Evolutionary conservation across 768 basidiomycete species (phyloP).

Genomic region (Tricholoma terreum): DNA sequence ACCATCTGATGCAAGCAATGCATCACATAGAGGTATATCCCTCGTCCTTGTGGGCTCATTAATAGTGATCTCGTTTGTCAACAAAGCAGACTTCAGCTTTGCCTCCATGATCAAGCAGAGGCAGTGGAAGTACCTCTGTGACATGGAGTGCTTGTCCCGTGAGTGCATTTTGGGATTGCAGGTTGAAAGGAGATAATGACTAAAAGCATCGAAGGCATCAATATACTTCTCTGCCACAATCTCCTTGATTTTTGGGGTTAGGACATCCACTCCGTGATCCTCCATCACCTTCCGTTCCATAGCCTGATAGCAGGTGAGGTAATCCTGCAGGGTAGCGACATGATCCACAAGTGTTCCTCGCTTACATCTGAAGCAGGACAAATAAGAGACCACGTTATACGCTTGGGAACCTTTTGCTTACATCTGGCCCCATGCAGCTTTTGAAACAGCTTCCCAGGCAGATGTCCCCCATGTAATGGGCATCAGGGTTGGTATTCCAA

Average conservation of each 20-base stretch:
- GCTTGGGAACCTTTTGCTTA: background rate
- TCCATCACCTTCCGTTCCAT: background rate
- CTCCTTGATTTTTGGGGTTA: background rate
- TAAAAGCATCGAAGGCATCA: background rate
- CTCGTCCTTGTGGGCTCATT: no score
- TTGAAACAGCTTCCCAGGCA: background rate
- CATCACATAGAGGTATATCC: no score
- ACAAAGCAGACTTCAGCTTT: no score
- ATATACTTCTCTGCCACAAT: background rate
- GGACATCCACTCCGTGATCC: background rate
- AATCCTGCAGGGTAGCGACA: background rate
- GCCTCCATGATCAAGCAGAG: no score
- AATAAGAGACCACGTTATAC: background rate
- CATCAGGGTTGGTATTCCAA: background rate
- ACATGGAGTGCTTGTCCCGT: no score
- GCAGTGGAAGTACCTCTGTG: no score
- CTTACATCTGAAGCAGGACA: background rate
- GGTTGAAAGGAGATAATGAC: background rate
- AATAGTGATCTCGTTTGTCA: no score
- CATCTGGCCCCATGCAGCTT: background rate
- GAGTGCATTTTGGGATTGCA: no score
- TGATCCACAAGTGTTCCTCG: background rate
- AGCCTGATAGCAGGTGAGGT: background rate
- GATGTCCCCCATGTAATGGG: background rate
- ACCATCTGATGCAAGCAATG: no score